Base-by-base conservation (phyloP, 306 rosid genomes). In the Crataegus laevigata region DNA sequence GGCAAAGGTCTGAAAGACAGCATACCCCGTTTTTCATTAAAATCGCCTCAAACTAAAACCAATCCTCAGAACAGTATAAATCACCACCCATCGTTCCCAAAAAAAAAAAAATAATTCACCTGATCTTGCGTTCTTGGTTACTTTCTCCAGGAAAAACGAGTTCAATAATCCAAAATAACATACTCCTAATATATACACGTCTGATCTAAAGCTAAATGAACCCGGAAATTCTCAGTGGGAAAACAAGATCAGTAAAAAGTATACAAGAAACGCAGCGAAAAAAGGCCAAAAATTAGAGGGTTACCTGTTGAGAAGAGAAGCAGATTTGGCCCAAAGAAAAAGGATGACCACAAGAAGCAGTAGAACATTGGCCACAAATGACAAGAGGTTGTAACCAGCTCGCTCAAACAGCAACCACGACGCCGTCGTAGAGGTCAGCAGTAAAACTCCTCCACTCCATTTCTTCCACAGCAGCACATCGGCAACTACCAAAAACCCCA, bases 281-380 rank as follows among this genome's bases (percentile, higher is more conserved):
- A 50, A 30, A 66, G 24, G 42, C 22, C 76, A 38, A 47, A 30
- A 69, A 17, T 3, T 36, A 36, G 36, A 54, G 74, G 81, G 34
- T 82, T 15, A 90, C 98, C 99, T 88, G 74, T 96, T 92, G 78
- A 96, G 97, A 79, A 96, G 96, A 64, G 93, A 85, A 77, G 99
- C 99, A 75, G 99, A 89, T 88, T 92, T 92, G 68, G 93, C 98
- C 99, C 99, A 96, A 73, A 90, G 78, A 69, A 96, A 96, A 61
- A 96, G 91, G 71, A 94, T 91, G 38, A 85, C 76, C n/a, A 94
- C 91, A 25, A 94, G 97, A 47, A 94, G 93, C 83, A 91, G 85
- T 5, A 90, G 75, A 58, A 96, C 99, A 90, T 96, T 92, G 58
- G 98, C 86, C 28, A 78, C 93, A 79, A 96, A 96, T 17, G 99